Base-by-base conservation (phyloP, 768 basidiomycete species). In the Chalciporus chontae region DNA sequence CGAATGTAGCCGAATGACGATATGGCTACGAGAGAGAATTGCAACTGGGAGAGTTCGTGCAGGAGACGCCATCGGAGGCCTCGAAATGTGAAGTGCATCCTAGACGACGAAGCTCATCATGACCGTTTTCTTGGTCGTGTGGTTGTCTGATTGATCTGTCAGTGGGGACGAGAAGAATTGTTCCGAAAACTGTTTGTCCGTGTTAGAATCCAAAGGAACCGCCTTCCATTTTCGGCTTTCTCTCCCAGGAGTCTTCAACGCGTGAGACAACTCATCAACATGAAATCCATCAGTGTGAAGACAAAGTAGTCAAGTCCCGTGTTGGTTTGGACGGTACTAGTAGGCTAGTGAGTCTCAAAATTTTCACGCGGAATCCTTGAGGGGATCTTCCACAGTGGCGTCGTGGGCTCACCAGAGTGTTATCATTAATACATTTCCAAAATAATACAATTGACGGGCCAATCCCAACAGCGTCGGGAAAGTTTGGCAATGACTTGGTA, bases 81-180 rank as follows among this genome's bases (percentile, higher is more conserved):
- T 5, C 9, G 31, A 43, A 23, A 40, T 8, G 15, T 26, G 40
- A 6, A 17, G 9, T 34, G 40, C 49, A 53, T 57, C 19, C 59
- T 43, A 66, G 50, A 58, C 40, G 47, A 52, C 26, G 44, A 24
- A 19, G 40, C 38, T 31, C 61, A 66, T 66, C 24, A 7, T 57
- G 65, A 48, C 47, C 51, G 43, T 17, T n/a, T 39, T 4, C 42
- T 41, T 19, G 48, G 19, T 34, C 11, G 27, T n/a, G 52, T 40
- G 27, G 19, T 10, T 17, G 37, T 11, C 14, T 40, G 36, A 24
- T 39, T 47, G 18, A 47, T 50, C 43, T 19, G 52, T 13, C 36
- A 50, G 46, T 38, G 9, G 13, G 19, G 42, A 9, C 37, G 40
- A 47, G 17, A 43, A 15, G 17, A 18, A 14, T 10, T 36, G 18